Conservation (phyloP, 257 asterid species). For the Solanum sparsipilum region DNA sequence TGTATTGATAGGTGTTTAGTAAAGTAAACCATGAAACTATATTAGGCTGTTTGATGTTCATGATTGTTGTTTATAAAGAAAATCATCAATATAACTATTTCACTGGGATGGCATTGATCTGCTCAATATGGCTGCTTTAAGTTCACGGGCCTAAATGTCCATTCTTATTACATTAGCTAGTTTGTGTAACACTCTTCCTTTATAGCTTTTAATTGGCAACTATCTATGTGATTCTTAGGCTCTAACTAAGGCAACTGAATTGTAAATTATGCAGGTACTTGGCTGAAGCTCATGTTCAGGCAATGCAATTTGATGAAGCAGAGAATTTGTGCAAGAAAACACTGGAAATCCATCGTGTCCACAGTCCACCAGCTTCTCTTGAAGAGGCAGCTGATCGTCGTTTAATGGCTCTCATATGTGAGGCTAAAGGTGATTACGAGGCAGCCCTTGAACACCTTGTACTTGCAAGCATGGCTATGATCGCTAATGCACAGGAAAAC, state of each 20-base stretch:
- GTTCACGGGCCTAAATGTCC: neutral
- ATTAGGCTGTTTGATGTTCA: neutral
- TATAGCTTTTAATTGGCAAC: neutral
- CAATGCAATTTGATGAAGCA: slow-evolving; percentile 96
- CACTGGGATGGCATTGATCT: neutral
- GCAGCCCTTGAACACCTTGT: slow-evolving; percentile 96
- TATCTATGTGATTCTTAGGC: neutral
- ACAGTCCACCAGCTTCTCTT: slow-evolving; percentile 97
- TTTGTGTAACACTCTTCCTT: neutral
- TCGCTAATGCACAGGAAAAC: slow-evolving; percentile 84
- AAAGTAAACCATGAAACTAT: neutral
- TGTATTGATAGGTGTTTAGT: neutral
- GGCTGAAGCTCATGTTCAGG: slow-evolving; percentile 98
- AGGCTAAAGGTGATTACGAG: slow-evolving; percentile 91
- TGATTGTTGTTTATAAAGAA: neutral
- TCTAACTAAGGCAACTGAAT: neutral
- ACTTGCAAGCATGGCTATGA: slow-evolving; percentile 98
- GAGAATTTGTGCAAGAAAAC: slow-evolving; percentile 76
- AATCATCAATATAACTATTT: neutral
- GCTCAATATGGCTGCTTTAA: neutral
- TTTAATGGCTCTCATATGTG: slow-evolving; percentile 92
- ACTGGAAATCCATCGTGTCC: slow-evolving; percentile 93
- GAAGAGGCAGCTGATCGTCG: slow-evolving; percentile 99
- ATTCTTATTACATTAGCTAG: neutral
- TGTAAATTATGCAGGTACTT: slow-evolving; percentile 49